A percentile compares a stretch with the other conserved stretches of the same genome.
Evolutionary conservation across 2,329 filamentous ascomycete species (phyloP).

Genomic region (Paradendryphiella salina): DNA sequence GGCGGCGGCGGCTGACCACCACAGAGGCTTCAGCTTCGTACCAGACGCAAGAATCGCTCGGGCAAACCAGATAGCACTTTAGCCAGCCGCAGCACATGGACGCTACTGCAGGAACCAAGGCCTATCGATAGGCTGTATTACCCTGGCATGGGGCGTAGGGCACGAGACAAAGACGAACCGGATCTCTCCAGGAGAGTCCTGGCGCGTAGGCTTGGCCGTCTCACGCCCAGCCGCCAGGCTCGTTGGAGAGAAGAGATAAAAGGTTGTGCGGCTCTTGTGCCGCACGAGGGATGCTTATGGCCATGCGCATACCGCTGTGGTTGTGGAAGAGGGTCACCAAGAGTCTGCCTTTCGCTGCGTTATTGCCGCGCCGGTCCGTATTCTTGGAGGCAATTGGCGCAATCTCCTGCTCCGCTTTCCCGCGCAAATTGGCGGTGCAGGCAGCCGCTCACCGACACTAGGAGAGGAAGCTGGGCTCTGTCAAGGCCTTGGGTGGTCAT

Average conservation of each 20-base stretch:
- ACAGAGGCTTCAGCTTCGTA: conserved; percentile 2
- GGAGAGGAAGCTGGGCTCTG: neutral
- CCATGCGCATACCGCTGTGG: neutral
- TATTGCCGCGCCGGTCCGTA: conserved; percentile 11
- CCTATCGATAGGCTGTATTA: conserved; percentile 10
- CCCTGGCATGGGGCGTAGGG: neutral
- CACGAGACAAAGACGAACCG: too few relatives aligned
- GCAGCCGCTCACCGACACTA: conserved; percentile 3
- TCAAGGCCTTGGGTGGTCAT: neutral
- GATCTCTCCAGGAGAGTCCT: too few relatives aligned
- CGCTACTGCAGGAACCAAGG: conserved; percentile 16
- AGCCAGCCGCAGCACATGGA: conserved; percentile 3
- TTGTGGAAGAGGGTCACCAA: conserved; percentile 1
- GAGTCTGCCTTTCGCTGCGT: conserved; percentile 4
- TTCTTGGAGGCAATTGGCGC: conserved; percentile 12
- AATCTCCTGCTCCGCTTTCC: conserved; percentile 10
- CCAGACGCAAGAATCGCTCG: conserved; percentile 7
- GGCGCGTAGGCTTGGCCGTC: too few relatives aligned
- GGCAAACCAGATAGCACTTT: conserved; percentile 5
- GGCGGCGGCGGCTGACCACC: neutral
- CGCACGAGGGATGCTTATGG: too few relatives aligned
- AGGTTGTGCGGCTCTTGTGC: too few relatives aligned
- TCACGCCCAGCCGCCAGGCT: too few relatives aligned
- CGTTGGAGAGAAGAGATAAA: too few relatives aligned
- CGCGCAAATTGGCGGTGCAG: conserved; percentile 4